Conservation (phyloP, 306 rosid genomes). For the Ziziphus jujuba region DNA sequence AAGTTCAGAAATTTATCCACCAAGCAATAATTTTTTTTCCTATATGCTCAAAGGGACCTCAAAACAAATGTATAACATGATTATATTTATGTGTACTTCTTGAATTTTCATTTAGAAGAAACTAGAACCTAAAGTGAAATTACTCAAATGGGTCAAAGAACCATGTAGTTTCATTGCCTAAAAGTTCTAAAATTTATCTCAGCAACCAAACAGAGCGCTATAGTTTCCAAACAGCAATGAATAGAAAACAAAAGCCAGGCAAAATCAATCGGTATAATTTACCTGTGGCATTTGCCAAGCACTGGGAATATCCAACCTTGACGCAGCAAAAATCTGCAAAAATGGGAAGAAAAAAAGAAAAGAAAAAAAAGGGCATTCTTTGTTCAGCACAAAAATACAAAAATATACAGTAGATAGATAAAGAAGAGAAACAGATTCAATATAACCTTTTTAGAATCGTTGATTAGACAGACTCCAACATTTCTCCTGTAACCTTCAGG, state of each 20-base stretch:
- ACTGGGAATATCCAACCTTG: constrained; percentile 70
- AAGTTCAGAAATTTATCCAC: too few relatives aligned
- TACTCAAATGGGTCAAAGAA: too few relatives aligned
- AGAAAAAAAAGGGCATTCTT: background rate
- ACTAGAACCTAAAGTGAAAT: too few relatives aligned
- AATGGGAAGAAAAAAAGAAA: background rate
- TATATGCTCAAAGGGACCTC: too few relatives aligned
- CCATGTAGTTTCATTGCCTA: too few relatives aligned
- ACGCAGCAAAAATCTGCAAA: constrained; percentile 61
- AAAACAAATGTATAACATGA: too few relatives aligned
- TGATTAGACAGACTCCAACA: constrained; percentile 78
- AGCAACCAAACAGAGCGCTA: too few relatives aligned
- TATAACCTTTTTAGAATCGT: constrained; percentile 59
- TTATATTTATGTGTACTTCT: too few relatives aligned
- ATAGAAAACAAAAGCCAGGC: background rate
- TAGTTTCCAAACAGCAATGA: background rate
- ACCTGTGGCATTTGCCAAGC: constrained; percentile 99
- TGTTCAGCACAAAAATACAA: background rate
- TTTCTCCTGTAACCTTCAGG: constrained; percentile 81
- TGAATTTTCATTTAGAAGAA: too few relatives aligned
- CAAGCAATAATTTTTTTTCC: too few relatives aligned
- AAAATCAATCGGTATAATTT: background rate
- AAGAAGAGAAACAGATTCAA: background rate
- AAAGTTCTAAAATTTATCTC: too few relatives aligned
- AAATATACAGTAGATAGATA: background rate